Conservation (phyloP, 108 stramenopile species). For the Phaeodactylum tricornutum region DNA sequence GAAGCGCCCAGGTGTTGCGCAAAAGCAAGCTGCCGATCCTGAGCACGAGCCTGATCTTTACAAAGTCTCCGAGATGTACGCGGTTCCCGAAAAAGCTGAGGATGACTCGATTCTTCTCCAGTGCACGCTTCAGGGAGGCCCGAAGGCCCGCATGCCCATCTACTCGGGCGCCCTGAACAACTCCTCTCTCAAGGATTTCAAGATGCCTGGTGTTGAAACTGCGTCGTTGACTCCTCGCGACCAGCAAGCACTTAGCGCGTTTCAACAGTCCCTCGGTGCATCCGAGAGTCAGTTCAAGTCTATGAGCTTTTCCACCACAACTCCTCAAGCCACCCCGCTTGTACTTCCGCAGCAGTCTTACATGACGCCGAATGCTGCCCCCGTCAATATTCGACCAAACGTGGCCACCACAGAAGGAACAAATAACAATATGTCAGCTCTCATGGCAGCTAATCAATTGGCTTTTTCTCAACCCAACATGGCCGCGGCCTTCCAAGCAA, state of each 20-base stretch:
- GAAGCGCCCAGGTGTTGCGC: conserved; percentile 39
- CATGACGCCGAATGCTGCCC: neutral
- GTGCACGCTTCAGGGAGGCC: conserved; percentile 44
- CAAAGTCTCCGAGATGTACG: conserved; percentile 34
- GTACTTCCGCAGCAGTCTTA: conserved; percentile 2
- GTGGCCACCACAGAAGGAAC: neutral
- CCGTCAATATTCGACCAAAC: neutral
- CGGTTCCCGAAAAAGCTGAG: conserved; percentile 35
- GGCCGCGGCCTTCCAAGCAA: conserved; percentile 3
- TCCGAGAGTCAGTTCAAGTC: conserved; percentile 1
- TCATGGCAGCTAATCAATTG: conserved; percentile 4
- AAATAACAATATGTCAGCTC: neutral
- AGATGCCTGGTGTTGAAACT: neutral
- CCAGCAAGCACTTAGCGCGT: conserved; percentile 3
- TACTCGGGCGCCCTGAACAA: conserved; percentile 7
- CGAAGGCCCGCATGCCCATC: conserved; percentile 64
- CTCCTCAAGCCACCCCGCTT: neutral
- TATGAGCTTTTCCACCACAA: neutral
- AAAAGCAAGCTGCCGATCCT: conserved; percentile 36
- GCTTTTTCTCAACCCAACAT: conserved; percentile 4
- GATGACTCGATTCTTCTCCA: conserved; percentile 42
- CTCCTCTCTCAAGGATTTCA: neutral
- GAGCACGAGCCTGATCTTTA: conserved; percentile 53
- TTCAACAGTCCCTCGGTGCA: conserved; percentile 7
- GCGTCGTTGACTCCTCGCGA: conserved; percentile 3